phyloP scores from a whole-genome alignment of 148 eudicot species.

The Vaccinium corymbosum region DNA sequence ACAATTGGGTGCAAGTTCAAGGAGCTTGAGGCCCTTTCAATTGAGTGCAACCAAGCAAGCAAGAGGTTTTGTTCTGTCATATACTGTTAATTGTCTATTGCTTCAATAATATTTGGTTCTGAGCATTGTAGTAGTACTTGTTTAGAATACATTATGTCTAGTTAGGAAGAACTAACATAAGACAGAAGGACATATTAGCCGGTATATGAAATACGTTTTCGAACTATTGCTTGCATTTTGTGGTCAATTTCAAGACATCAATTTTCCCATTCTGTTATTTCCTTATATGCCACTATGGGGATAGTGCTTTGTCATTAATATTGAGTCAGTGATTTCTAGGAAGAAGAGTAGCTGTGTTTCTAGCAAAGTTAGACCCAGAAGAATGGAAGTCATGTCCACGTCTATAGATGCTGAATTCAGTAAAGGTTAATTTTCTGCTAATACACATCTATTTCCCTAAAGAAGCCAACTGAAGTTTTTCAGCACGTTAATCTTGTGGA shows the following conservation, averaged over 20 bases:
- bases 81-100: neutral
- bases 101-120: neutral
- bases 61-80: conserved; percentile 40
- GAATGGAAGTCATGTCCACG: neutral
- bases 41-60: conserved; percentile 79
- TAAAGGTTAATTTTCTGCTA: neutral
- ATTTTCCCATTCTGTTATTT: neutral
- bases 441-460: neutral
- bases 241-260: neutral
- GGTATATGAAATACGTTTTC: neutral
- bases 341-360: neutral
- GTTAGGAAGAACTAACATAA: neutral
- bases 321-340: neutral
- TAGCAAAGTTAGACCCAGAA: neutral
- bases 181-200: neutral
- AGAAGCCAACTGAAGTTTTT: neutral
- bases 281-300: neutral
- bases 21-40: conserved; percentile 64
- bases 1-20: conserved; percentile 54
- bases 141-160: neutral
- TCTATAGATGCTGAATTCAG: neutral
- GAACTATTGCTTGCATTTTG: neutral
- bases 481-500: neutral
- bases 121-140: neutral
- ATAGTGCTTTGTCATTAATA: neutral